These are phyloP conservation scores for Suillus placidus DNA, from an alignment of 768 basidiomycete genomes.

Conservation along the genomic window DNA sequence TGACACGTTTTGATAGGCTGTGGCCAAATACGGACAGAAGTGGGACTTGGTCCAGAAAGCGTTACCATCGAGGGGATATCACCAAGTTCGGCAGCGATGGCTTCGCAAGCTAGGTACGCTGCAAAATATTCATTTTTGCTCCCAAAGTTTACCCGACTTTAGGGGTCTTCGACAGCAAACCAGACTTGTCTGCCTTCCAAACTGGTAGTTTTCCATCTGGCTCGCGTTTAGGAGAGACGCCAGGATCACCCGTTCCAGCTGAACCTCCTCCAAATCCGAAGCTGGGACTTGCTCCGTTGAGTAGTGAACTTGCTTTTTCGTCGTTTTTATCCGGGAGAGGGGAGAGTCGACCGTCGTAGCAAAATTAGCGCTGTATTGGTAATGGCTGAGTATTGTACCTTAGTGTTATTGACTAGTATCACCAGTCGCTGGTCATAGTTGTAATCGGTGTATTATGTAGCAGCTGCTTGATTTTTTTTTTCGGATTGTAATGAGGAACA, in stretches of 20 bases:
- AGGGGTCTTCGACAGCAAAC: constrained; percentile 42
- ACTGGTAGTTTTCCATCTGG: constrained; percentile 25
- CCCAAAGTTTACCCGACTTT: neutral
- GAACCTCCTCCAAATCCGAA: constrained; percentile 40
- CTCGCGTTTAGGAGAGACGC: constrained; percentile 11
- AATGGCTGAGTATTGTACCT: constrained; percentile 1
- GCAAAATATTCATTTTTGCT: neutral
- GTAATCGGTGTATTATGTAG: constrained; percentile 1
- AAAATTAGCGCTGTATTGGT: neutral
- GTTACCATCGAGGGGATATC: constrained; percentile 43
- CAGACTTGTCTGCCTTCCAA: constrained; percentile 37
- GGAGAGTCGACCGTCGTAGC: constrained; percentile 14
- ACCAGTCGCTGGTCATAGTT: neutral
- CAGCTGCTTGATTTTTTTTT: constrained; percentile 6
- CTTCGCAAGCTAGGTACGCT: constrained; percentile 40
- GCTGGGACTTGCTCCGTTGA: constrained; percentile 41
- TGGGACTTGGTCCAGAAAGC: constrained; percentile 46
- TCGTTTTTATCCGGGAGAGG: constrained; percentile 23
- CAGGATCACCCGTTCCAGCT: constrained; percentile 6
- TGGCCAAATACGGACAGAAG: constrained; percentile 42
- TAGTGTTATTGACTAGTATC: neutral
- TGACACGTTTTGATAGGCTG: constrained; percentile 31
- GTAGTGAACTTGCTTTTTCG: constrained; percentile 37
- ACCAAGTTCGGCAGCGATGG: constrained; percentile 48
- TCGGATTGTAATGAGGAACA: neutral